Evolutionary conservation across 1,284 basidiomycete species (phyloP).

Genomic region (Puccinia novopanici): DNA sequence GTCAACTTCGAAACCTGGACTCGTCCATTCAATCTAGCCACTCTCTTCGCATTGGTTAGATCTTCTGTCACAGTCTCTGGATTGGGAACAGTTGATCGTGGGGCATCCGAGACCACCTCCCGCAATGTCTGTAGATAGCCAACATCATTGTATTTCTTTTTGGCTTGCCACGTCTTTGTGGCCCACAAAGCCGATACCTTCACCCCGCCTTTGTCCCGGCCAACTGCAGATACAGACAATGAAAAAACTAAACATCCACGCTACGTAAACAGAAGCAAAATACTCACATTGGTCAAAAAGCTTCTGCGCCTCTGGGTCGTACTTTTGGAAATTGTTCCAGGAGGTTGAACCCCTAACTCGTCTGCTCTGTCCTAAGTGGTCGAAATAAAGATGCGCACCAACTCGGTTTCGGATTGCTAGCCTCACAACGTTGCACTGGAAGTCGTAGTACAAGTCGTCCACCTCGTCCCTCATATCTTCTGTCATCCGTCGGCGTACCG

Average conservation of each 20-base stretch:
- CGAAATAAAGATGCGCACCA: not conserved
- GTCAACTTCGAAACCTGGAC: not conserved
- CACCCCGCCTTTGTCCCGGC: not conserved
- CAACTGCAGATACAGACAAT: not conserved
- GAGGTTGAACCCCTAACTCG: not conserved
- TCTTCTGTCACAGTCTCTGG: not conserved
- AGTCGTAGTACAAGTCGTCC: conserved; percentile 4
- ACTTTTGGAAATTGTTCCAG: conserved; percentile 13
- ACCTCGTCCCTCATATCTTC: not conserved
- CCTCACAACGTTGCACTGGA: not conserved
- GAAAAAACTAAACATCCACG: not conserved
- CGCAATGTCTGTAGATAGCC: not conserved
- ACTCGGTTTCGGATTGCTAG: not conserved
- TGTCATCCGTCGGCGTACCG: not conserved
- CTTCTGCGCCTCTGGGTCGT: not conserved
- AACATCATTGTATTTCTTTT: not conserved
- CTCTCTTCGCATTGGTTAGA: not conserved
- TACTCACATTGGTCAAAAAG: not conserved
- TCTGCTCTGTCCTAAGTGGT: not conserved
- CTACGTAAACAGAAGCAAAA: not conserved
- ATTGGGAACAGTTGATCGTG: not conserved
- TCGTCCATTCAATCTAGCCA: not conserved
- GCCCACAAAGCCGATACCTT: not conserved
- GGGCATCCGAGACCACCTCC: not conserved
- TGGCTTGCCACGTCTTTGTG: not conserved